Evolutionary conservation across 2,329 filamentous ascomycete genomes (phyloP).

Genomic region (Claviceps humidiphila): DNA sequence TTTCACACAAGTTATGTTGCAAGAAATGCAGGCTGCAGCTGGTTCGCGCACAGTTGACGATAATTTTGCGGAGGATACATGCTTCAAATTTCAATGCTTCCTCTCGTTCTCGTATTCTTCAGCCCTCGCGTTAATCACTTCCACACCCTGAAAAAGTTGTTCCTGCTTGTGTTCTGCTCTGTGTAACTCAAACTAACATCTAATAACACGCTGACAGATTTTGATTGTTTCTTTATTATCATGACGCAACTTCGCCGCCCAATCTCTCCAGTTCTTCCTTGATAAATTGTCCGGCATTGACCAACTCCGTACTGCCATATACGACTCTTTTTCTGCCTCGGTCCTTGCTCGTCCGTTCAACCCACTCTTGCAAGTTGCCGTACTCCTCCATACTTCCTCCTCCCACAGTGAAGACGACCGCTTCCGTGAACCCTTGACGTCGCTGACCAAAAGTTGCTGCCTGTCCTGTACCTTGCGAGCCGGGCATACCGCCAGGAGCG

Average conservation of each 20-base stretch:
- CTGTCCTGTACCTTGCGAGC: constrained; percentile 44
- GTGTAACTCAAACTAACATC: neutral
- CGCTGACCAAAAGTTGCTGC: constrained; percentile 82
- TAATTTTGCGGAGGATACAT: neutral
- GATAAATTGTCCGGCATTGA: constrained; percentile 57
- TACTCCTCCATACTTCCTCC: constrained; percentile 99
- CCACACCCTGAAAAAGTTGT: neutral
- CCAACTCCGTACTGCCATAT: constrained; percentile 82
- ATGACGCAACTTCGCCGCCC: constrained; percentile 40
- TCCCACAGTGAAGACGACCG: constrained; percentile 87
- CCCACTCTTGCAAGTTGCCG: constrained; percentile 94
- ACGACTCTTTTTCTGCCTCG: constrained; percentile 68
- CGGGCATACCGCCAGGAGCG: constrained; percentile 37
- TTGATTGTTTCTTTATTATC: constrained; percentile 4
- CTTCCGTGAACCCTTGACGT: constrained; percentile 77
- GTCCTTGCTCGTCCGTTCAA: constrained; percentile 57
- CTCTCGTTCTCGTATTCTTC: neutral
- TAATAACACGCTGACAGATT: neutral
- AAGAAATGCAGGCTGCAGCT: too few relatives aligned
- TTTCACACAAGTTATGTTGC: neutral
- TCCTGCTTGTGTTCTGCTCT: neutral
- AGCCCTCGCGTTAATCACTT: neutral
- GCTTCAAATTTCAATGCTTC: neutral
- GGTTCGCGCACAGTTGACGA: neutral
- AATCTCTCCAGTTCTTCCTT: constrained; percentile 48